Evolutionary conservation across 2,329 filamentous ascomycete genomes (phyloP).

Genomic region (Cytospora leucostoma): DNA sequence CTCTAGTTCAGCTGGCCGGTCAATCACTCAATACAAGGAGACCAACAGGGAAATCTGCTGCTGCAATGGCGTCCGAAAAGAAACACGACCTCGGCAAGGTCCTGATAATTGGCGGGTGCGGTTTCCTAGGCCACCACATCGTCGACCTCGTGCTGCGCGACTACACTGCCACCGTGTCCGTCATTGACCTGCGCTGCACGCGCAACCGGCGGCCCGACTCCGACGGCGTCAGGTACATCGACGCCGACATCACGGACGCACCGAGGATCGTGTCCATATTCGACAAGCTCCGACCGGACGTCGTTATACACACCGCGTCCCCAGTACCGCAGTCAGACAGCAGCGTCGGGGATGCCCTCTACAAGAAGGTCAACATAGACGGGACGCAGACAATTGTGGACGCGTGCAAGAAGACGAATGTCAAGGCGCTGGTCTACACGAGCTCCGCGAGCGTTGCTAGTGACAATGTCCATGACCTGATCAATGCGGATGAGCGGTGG

Average conservation of each 20-base stretch:
- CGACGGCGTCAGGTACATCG: constrained; percentile 65
- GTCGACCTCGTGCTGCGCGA: constrained; percentile 70
- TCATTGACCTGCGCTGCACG: constrained; percentile 71
- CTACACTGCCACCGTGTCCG: constrained; percentile 61
- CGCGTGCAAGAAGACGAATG: constrained; percentile 68
- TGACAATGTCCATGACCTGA: constrained; percentile 76
- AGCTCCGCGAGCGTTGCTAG: constrained; percentile 85
- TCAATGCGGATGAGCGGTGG: constrained; percentile 83
- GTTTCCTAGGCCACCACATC: constrained; percentile 82
- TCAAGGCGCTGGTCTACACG: constrained; percentile 86
- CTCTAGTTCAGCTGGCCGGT: constrained; percentile 2
- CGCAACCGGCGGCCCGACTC: constrained; percentile 64
- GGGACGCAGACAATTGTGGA: constrained; percentile 79
- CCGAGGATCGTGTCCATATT: constrained; percentile 65
- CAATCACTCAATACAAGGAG: background rate
- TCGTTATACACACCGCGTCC: constrained; percentile 90
- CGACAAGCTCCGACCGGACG: constrained; percentile 67
- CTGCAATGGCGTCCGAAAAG: constrained; percentile 36
- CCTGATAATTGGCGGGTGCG: constrained; percentile 79
- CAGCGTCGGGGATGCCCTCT: constrained; percentile 59
- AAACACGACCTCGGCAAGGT: constrained; percentile 64
- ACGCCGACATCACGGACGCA: constrained; percentile 75
- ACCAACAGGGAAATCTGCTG: background rate
- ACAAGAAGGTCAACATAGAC: constrained; percentile 83
- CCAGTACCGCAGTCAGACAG: constrained; percentile 59